Conservation (phyloP, 805 yeast species). For the Saccharomyces jurei region DNA sequence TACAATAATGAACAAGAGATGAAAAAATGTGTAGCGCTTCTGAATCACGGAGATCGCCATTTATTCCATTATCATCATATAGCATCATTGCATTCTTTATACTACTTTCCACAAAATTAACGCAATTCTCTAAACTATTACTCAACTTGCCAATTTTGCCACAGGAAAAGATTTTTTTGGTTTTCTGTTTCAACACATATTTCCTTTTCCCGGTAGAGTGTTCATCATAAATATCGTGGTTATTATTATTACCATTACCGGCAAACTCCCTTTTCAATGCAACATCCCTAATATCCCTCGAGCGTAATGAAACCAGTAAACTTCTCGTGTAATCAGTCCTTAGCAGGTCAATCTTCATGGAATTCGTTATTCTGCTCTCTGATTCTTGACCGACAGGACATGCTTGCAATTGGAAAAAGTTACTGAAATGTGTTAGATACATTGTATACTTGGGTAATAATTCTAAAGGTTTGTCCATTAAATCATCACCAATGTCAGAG, state of each 20-base stretch:
- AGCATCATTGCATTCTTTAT: slow-evolving; percentile 18
- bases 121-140: slow-evolving; percentile 15
- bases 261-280: slow-evolving; percentile 17
- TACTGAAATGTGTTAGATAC: slow-evolving; percentile 24
- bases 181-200: slow-evolving; percentile 17
- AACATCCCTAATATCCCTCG: slow-evolving; percentile 33
- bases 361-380: slow-evolving; percentile 39
- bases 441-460: slow-evolving; percentile 24
- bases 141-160: slow-evolving; percentile 21
- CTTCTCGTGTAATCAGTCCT: slow-evolving; percentile 18
- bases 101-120: slow-evolving; percentile 14
- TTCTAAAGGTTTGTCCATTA: slow-evolving; percentile 13
- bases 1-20: slow-evolving; percentile 6
- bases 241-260: slow-evolving; percentile 1
- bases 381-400: slow-evolving; percentile 44
- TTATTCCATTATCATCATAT: slow-evolving; percentile 13
- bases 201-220: not conserved
- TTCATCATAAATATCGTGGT: slow-evolving; percentile 1
- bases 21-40: slow-evolving; percentile 10
- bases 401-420: slow-evolving; percentile 40
- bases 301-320: slow-evolving; percentile 30
- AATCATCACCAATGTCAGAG: slow-evolving; percentile 3
- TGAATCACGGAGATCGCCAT: slow-evolving; percentile 6
- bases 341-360: slow-evolving; percentile 48
- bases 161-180: slow-evolving; percentile 22